A percentile compares a stretch with the other conserved stretches of the same genome.
These are phyloP conservation scores for Candida tunisiensis DNA, from an alignment of 1,139 yeast genomes.

Conservation along the genomic window DNA sequence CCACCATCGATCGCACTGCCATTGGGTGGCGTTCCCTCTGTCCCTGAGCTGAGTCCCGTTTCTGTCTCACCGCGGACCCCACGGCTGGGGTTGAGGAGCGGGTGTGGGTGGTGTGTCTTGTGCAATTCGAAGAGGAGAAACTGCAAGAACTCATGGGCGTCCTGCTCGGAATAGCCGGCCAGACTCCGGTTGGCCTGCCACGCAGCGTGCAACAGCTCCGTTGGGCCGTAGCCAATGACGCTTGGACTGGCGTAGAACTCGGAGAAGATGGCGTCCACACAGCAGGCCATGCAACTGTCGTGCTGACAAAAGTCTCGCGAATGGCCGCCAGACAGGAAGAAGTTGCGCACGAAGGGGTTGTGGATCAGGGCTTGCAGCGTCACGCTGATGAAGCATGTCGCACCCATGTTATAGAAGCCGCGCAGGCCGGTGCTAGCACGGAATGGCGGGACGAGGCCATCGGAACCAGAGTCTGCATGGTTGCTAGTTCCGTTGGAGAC, in stretches of 20 bases:
- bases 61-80: not conserved
- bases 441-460: slow-evolving; percentile 7
- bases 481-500: no score
- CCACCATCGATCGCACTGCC: slow-evolving; percentile 1
- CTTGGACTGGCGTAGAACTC: slow-evolving; percentile 38
- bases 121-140: slow-evolving; percentile 77
- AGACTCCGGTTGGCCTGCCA: slow-evolving; percentile 72
- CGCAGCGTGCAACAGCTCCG: slow-evolving; percentile 56
- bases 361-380: slow-evolving; percentile 75
- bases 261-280: slow-evolving; percentile 60
- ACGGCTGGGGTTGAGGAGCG: no score
- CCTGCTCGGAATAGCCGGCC: slow-evolving; percentile 94
- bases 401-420: slow-evolving; percentile 87
- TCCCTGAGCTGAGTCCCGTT: no score
- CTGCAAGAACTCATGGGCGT: slow-evolving; percentile 96
- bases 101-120: slow-evolving; percentile 12
- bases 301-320: slow-evolving; percentile 14
- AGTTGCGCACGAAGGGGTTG: slow-evolving; percentile 68
- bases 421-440: slow-evolving; percentile 59
- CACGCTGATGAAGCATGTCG: slow-evolving; percentile 92
- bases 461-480: no score
- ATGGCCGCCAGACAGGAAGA: slow-evolving; percentile 59
- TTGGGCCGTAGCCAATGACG: slow-evolving; percentile 57
- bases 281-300: slow-evolving; percentile 63
- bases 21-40: slow-evolving; percentile 2